phyloP scores from a whole-genome alignment of 495 filamentous ascomycete genomes.

The Opeltia flavorubescens region DNA sequence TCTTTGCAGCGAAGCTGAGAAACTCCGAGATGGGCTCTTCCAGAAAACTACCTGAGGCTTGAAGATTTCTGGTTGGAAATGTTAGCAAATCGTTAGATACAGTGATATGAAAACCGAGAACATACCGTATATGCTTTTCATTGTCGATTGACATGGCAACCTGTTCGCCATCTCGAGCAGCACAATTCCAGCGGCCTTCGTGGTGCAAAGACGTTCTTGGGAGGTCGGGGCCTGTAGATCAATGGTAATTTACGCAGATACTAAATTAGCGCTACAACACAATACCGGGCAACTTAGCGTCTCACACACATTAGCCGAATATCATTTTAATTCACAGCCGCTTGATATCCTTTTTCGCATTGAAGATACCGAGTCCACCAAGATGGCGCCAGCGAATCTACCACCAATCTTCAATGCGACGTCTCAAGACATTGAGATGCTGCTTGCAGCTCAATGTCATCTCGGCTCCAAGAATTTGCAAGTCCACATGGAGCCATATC shows the following conservation, averaged over 20 bases:
- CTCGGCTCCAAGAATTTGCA: constrained; percentile 98
- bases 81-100: not conserved
- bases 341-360: constrained; percentile 30
- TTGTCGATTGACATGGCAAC: not conserved
- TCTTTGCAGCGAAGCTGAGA: not conserved
- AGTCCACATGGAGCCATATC: constrained; percentile 98
- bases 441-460: constrained; percentile 90
- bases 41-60: not conserved
- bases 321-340: too few species aligned
- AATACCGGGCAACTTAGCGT: constrained; percentile 15
- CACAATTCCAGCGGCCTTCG: not conserved
- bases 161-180: not conserved
- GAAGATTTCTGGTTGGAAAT: not conserved
- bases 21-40: not conserved
- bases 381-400: constrained; percentile 87
- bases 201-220: not conserved
- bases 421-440: constrained; percentile 92
- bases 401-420: constrained; percentile 81
- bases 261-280: constrained; percentile 14
- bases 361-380: constrained; percentile 43
- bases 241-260: not conserved
- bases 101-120: not conserved
- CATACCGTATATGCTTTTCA: not conserved
- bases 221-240: not conserved
- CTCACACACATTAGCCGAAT: constrained; percentile 29